These are phyloP conservation scores for Podila verticillata DNA, from an alignment of 192 early-diverging fungal genomes.

Conservation along the genomic window DNA sequence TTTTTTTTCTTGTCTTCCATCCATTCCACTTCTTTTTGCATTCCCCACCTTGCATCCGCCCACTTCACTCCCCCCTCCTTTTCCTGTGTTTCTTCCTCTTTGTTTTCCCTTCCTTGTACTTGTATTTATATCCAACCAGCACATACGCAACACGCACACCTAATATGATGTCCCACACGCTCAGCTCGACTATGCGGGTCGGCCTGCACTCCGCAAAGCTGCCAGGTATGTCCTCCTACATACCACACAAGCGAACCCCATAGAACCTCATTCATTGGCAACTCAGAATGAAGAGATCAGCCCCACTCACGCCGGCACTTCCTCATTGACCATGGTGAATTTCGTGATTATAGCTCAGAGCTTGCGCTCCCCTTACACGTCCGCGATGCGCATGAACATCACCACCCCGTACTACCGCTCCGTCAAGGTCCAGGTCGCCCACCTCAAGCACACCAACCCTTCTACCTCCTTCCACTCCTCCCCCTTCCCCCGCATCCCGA, in stretches of 20 bases:
- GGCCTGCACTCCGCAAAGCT: conserved; percentile 25
- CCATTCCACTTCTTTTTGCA: too few relatives aligned
- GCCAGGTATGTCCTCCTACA: conserved; percentile 14
- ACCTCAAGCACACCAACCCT: not conserved
- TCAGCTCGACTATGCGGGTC: conserved; percentile 33
- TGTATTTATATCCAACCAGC: not conserved
- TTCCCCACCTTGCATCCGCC: not conserved
- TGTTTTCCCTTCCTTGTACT: not conserved
- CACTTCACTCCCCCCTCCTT: not conserved
- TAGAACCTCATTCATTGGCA: not conserved
- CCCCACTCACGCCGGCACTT: too few relatives aligned
- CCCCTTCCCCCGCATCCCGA: conserved; percentile 41
- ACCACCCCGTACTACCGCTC: conserved; percentile 41
- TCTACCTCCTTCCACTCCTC: conserved; percentile 35
- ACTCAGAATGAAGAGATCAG: too few relatives aligned
- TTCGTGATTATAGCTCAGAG: too few relatives aligned
- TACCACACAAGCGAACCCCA: not conserved
- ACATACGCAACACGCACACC: not conserved
- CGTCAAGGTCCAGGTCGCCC: conserved; percentile 36
- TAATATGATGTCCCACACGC: conserved; percentile 27
- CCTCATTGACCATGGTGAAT: too few relatives aligned
- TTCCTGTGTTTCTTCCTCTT: not conserved
- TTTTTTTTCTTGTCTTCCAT: not conserved
- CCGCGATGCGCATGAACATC: conserved; percentile 38
- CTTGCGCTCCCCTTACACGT: conserved; percentile 1